These are phyloP conservation scores for Mycosphaerelloides madeirae DNA, from an alignment of 2,329 filamentous ascomycete species.

Conservation along the genomic window DNA sequence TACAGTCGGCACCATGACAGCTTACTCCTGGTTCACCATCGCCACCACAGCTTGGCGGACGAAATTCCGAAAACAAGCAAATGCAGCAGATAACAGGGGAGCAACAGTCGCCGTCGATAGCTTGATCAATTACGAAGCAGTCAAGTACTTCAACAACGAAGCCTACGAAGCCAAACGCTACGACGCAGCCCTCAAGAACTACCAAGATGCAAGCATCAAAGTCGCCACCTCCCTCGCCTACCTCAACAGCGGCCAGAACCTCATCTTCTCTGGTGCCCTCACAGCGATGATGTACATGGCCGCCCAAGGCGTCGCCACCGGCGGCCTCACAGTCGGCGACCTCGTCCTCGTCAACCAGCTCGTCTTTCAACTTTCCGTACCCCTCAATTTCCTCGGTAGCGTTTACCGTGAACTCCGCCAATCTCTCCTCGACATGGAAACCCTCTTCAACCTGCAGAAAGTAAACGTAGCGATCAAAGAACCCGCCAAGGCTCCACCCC, in stretches of 20 bases:
- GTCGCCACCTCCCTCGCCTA: slow-evolving; percentile 89
- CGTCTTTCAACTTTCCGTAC: slow-evolving; percentile 94
- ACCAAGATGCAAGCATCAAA: slow-evolving; percentile 94
- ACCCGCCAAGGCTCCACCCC: slow-evolving; percentile 64
- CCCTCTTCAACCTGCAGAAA: slow-evolving; percentile 93
- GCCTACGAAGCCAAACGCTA: slow-evolving; percentile 89
- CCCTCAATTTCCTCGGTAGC: slow-evolving; percentile 95
- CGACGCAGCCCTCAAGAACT: slow-evolving; percentile 76
- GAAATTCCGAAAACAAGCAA: slow-evolving; percentile 90
- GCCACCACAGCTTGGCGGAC: slow-evolving; percentile 95
- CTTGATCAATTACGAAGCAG: slow-evolving; percentile 96
- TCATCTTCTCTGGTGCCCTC: slow-evolving; percentile 91
- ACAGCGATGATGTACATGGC: slow-evolving; percentile 99
- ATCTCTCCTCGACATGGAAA: slow-evolving; percentile 96
- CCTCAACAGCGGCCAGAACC: slow-evolving; percentile 89
- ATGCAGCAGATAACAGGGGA: slow-evolving; percentile 91
- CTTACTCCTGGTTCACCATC: slow-evolving; percentile 95
- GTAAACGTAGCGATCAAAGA: slow-evolving; percentile 87
- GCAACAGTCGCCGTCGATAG: slow-evolving; percentile 95
- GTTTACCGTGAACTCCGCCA: slow-evolving; percentile 95
- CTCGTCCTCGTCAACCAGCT: slow-evolving; percentile 98
- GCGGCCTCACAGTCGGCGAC: slow-evolving; percentile 83
- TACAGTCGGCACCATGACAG: slow-evolving; percentile 83
- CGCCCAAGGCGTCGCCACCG: slow-evolving; percentile 77
- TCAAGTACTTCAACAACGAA: slow-evolving; percentile 99